phyloP scores from a whole-genome alignment of 306 rosid species.

The Trichosanthes truncata region DNA sequence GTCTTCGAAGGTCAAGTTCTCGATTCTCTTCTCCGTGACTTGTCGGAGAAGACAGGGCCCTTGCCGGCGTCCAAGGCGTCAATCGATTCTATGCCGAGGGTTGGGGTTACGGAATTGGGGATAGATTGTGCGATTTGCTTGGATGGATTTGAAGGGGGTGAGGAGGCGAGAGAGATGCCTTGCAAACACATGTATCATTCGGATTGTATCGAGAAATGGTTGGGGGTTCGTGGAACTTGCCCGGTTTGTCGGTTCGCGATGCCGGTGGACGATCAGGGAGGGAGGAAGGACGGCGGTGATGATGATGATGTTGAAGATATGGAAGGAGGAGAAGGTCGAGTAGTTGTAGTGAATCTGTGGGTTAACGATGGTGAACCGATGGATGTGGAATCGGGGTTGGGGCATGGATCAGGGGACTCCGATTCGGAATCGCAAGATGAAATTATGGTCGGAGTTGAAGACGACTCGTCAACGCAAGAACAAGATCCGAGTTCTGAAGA shows the following conservation, averaged over 20 bases:
- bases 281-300: not conserved
- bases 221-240: slow-evolving; percentile 18
- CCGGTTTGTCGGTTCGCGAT: slow-evolving; percentile 30
- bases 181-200: slow-evolving; percentile 27
- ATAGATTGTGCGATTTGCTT: slow-evolving; percentile 29
- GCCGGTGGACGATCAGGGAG: slow-evolving; percentile 15
- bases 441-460: not conserved
- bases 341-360: slow-evolving; percentile 13
- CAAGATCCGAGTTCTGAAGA: not conserved
- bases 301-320: not conserved
- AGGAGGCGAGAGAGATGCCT: slow-evolving; percentile 28
- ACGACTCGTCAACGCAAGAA: slow-evolving; percentile 5
- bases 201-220: slow-evolving; percentile 22
- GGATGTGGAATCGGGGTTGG: not conserved
- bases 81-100: slow-evolving; percentile 20
- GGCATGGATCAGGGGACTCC: not conserved
- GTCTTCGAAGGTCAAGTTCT: slow-evolving; percentile 14
- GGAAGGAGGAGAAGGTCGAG: not conserved
- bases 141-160: slow-evolving; percentile 13
- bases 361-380: not conserved
- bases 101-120: slow-evolving; percentile 11
- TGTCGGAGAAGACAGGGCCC: slow-evolving; percentile 9
- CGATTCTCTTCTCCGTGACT: slow-evolving; percentile 15
- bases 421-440: not conserved
- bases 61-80: slow-evolving; percentile 18